Conservation (phyloP, 1,284 basidiomycete genomes). For the Dichomitus squalens region DNA sequence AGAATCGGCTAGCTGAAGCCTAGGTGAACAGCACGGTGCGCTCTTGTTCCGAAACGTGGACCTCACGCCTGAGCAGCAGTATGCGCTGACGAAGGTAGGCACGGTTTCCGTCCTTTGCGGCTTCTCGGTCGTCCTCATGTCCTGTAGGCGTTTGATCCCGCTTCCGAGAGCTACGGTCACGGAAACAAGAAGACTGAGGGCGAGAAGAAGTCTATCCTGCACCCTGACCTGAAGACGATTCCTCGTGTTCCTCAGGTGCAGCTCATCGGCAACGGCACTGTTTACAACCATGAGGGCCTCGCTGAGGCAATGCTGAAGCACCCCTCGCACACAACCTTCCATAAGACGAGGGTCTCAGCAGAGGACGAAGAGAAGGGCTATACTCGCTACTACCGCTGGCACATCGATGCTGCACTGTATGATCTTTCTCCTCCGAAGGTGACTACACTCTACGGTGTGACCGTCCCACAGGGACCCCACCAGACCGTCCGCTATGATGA, state of each 20-base stretch:
- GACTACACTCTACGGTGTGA: slow-evolving; percentile 85
- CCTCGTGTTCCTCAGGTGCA: slow-evolving; percentile 86
- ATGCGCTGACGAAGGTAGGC: slow-evolving; percentile 85
- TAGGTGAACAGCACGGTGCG: slow-evolving; percentile 57
- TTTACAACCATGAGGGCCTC: slow-evolving; percentile 80
- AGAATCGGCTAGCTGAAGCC: not conserved
- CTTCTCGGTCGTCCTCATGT: not conserved
- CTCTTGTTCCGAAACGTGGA: slow-evolving; percentile 74
- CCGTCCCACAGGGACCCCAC: slow-evolving; percentile 66
- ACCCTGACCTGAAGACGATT: slow-evolving; percentile 87
- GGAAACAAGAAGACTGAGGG: slow-evolving; percentile 82
- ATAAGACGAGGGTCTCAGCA: slow-evolving; percentile 77
- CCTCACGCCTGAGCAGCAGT: slow-evolving; percentile 82
- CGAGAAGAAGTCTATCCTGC: slow-evolving; percentile 75
- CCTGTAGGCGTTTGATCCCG: slow-evolving; percentile 69
- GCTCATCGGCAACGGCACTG: slow-evolving; percentile 78
- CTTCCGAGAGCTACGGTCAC: slow-evolving; percentile 76
- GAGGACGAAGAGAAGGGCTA: slow-evolving; percentile 77
- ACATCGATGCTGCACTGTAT: slow-evolving; percentile 93
- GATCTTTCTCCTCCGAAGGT: slow-evolving; percentile 86
- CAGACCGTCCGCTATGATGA: slow-evolving; percentile 87
- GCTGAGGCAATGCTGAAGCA: slow-evolving; percentile 73
- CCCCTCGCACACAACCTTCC: slow-evolving; percentile 88
- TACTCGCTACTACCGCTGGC: slow-evolving; percentile 92
- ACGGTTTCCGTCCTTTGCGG: not conserved